Percentiles rank a stretch among this genome's conserved stretches.
Conservation (phyloP, 2,329 filamentous ascomycete species). For the Scedosporium minutisporum region DNA sequence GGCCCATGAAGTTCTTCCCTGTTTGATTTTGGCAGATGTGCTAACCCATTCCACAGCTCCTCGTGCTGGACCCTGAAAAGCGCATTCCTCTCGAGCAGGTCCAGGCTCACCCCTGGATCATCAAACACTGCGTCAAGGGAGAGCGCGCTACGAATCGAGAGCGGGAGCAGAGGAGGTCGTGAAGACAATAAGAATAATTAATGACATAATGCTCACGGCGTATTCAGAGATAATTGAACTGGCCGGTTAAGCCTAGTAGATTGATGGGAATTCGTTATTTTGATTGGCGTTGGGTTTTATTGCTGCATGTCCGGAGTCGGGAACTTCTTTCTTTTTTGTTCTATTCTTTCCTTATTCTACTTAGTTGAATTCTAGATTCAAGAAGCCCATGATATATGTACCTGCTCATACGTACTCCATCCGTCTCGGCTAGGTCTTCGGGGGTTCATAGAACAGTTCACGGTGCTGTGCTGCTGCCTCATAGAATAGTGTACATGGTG, state of each 20-base stretch:
- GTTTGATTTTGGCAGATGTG: background rate
- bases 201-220: background rate
- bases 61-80: slow-evolving; percentile 91
- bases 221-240: slow-evolving; percentile 8
- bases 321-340: background rate
- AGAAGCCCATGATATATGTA: background rate
- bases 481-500: background rate
- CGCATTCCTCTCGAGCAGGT: slow-evolving; percentile 83
- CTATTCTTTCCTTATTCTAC: background rate
- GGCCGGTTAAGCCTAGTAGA: background rate
- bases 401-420: background rate
- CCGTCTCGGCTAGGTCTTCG: background rate
- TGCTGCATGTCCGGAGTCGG: slow-evolving; percentile 1
- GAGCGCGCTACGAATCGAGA: slow-evolving; percentile 43
- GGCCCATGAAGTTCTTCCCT: background rate
- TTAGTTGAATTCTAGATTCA: background rate
- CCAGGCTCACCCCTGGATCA: slow-evolving; percentile 86
- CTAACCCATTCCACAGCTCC: slow-evolving; percentile 42
- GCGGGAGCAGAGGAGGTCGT: slow-evolving; percentile 20
- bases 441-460: background rate
- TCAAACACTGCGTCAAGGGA: slow-evolving; percentile 81
- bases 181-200: background rate
- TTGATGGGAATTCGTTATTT: background rate
- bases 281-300: background rate
- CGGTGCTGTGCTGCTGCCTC: background rate